phyloP scores from a whole-genome alignment of 768 basidiomycete species.

The Tylopilus subfusipes region DNA sequence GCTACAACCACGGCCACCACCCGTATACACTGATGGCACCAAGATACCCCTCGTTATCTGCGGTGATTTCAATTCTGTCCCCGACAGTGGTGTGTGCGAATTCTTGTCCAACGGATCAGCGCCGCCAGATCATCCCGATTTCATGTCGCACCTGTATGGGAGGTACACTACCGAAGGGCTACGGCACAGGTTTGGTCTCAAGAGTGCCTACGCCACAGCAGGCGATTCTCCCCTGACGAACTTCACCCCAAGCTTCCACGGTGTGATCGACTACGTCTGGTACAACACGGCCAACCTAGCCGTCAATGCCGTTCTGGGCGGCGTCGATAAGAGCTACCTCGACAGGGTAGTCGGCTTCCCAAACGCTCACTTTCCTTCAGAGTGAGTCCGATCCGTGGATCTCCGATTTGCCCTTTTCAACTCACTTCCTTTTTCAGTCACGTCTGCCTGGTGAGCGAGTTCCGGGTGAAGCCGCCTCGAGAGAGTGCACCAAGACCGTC shows the following conservation, averaged over 20 bases:
- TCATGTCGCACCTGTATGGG: constrained; percentile 89
- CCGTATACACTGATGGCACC: constrained; percentile 73
- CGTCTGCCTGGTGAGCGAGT: constrained; percentile 66
- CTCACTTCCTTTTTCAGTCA: constrained; percentile 47
- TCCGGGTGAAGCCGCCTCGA: constrained; percentile 74
- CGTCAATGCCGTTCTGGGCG: constrained; percentile 82
- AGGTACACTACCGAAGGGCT: constrained; percentile 89
- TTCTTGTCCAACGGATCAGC: constrained; percentile 73
- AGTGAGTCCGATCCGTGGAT: constrained; percentile 55
- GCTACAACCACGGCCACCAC: constrained; percentile 46
- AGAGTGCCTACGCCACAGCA: constrained; percentile 72
- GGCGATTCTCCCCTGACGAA: constrained; percentile 80
- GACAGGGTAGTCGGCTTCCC: constrained; percentile 95
- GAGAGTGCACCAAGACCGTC: constrained; percentile 38
- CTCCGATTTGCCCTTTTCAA: constrained; percentile 2
- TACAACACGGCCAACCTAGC: constrained; percentile 70
- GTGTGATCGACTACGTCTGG: constrained; percentile 93
- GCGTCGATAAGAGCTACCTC: constrained; percentile 80
- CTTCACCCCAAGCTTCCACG: constrained; percentile 82
- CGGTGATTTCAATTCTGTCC: constrained; percentile 95
- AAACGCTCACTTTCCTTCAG: constrained; percentile 93
- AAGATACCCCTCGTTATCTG: constrained; percentile 91
- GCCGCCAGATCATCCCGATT: constrained; percentile 80
- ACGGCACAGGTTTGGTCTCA: constrained; percentile 72
- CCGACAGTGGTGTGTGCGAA: constrained; percentile 87